Base-by-base conservation (phyloP, 768 basidiomycete genomes). In the Leccinum subgranulosum region DNA sequence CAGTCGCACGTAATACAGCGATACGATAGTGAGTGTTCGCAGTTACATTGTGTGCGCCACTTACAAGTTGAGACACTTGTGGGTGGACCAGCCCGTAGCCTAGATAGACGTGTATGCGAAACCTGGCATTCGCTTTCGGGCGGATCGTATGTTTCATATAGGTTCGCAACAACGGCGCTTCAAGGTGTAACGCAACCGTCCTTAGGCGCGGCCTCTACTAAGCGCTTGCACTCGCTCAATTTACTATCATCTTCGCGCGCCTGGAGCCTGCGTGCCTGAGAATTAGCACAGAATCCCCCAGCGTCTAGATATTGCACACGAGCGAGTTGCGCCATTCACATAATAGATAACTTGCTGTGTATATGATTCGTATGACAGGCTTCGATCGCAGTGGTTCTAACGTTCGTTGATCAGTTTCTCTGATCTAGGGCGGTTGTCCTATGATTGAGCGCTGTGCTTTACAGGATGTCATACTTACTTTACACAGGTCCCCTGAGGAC, bases 1-100 rank as follows among this genome's bases (percentile, higher is more conserved):
- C 64, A 85, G 83, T 67, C 81, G 88, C 61, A 82, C 59, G 10
- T 65, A 71, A 48, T 11, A 52, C 15, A 50, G 48, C 15, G 19
- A 34, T 36, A 52, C 8, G 39, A 60, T 55, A 58, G 63, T 65
- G 58, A 64, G 59, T 67, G 29, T 0, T 19, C 39, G 25, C 49
- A 15, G 17, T 28, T 12, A 12, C 9, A 10, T 14, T 33, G 15
- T 45, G 19, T n/a, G 15, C 34, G 21, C 34, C 10, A 33, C 57
- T 64, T 10, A 64, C 17, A 10, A 3, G 6, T 43, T 8, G 45
- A 47, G 34, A 27, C 36, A 33, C 31, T 59, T n/a, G 9, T 36
- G 43, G 41, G 23, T 52, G 17, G 46, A 49, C 45, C 46, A 57
- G 55, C 49, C 59, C 23, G 36, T 46, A 39, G 39, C n/a, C 47